Evolutionary conservation across 2,329 filamentous ascomycete genomes (phyloP), one percentile per base, ranked within the genome.

Genomic region (Diaporthe ampelina): DNA sequence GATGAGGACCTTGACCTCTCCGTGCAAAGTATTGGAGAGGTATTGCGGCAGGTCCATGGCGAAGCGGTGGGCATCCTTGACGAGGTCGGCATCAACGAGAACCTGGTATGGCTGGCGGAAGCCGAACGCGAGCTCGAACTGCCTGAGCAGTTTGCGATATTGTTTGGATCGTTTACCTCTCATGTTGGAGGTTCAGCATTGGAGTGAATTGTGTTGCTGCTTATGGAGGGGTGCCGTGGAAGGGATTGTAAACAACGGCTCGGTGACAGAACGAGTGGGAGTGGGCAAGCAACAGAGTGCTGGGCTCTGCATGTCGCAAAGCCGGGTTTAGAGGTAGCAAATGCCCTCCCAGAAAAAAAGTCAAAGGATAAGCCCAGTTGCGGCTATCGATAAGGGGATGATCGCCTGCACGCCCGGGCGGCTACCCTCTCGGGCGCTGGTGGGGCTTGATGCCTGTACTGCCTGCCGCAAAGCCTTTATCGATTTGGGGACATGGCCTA

Each of bases 21-120:
- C 95, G 81, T 97, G 94, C 61, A 76, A 61, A 24, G 74, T 76
- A 54, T 76, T 76, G 59, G 72, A 48, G 10, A 76, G 74, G 68
- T 76, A 76, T 61, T 74, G 72, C 26, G 74, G 74, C n/a, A 98
- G 87, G 76, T 97, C 94, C 93, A 98, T 98, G 80, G 96, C 97
- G 86, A 94, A 97, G 67, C 91, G 90, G 77, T 93, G 91, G 29
- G 95, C 92, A 82, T 97, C 94, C 80, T 91, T 89, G 69, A 98
- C 90, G 79, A 98, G 94, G 77, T 95, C 91, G 74, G 94, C 94
- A 81, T 98, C 95, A 76, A 98, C 92, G 57, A 98, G 87, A 69
- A 97, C 93, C 85, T 98, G 97, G 85, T 98, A 98, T 15, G 97
- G 95, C 85, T 97, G 94, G 78, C 95, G 94, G 83, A 98, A 98